A percentile compares a stretch with the other conserved stretches of the same genome.
Evolutionary conservation across 495 filamentous ascomycete species (phyloP).

Genomic region (Hypoxylon fragiforme): DNA sequence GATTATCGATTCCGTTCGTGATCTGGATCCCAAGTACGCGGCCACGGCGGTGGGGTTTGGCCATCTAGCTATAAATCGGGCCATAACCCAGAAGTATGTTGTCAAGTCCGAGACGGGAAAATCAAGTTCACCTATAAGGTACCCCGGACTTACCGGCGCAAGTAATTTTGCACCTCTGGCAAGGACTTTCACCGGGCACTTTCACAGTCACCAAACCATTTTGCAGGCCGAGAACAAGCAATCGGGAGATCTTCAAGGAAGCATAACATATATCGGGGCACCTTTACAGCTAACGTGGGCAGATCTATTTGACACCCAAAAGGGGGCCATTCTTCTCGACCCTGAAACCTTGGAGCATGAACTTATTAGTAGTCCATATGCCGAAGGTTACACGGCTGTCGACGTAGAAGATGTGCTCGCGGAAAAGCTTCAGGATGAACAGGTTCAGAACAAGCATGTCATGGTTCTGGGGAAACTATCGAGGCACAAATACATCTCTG

Average conservation of each 20-base stretch:
- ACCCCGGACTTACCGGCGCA: constrained; percentile 37
- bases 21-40: constrained; percentile 25
- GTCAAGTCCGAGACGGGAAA: constrained; percentile 13
- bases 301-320: constrained; percentile 35
- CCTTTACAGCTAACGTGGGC: constrained; percentile 39
- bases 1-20: constrained; percentile 29
- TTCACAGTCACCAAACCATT: constrained; percentile 41
- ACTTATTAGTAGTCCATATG: constrained; percentile 36
- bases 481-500: constrained; percentile 30
- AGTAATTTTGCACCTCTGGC: constrained; percentile 34
- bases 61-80: constrained; percentile 40
- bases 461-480: constrained; percentile 36
- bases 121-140: constrained; percentile 18
- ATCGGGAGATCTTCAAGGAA: constrained; percentile 15
- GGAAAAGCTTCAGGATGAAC: constrained; percentile 13
- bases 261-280: constrained; percentile 37
- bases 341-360: constrained; percentile 35
- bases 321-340: constrained; percentile 36
- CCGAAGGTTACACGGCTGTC: constrained; percentile 26
- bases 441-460: constrained; percentile 32
- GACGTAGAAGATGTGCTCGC: constrained; percentile 24
- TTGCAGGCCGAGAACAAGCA: constrained; percentile 15
- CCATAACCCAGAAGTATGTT: constrained; percentile 37
- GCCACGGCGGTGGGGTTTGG: constrained; percentile 35
- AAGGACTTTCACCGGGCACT: constrained; percentile 42